phyloP scores from a whole-genome alignment of 345 rosid genomes.

The Isatis tinctoria region DNA sequence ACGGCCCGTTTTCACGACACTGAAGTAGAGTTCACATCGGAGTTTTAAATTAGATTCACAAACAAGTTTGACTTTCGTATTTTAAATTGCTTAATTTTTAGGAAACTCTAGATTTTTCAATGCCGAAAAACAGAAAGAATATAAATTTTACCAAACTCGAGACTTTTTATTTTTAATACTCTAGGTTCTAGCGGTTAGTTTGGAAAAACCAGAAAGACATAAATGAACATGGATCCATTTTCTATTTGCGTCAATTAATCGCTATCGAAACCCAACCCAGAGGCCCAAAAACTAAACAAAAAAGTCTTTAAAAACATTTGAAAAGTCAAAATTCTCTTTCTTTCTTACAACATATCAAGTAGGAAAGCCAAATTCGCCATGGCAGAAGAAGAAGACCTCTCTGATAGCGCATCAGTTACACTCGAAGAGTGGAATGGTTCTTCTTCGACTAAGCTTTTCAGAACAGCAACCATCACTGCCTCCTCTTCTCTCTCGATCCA shows the following conservation, averaged over 20 bases:
- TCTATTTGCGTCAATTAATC: too few relatives aligned
- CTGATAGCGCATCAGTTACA: constrained; percentile 17
- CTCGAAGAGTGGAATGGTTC: constrained; percentile 88
- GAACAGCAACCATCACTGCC: constrained; percentile 57
- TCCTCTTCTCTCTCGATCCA: constrained; percentile 57
- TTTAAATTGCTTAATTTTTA: not conserved
- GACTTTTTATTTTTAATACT: too few relatives aligned
- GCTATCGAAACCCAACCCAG: too few relatives aligned
- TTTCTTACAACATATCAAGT: not conserved
- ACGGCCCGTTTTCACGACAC: not conserved
- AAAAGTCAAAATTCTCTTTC: not conserved
- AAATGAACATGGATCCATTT: too few relatives aligned
- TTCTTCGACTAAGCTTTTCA: constrained; percentile 65
- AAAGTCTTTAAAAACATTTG: not conserved
- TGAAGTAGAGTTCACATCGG: not conserved
- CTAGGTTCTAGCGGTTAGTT: too few relatives aligned
- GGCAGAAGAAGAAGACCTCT: constrained; percentile 12
- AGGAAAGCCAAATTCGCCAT: not conserved
- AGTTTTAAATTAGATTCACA: not conserved
- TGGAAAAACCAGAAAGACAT: too few relatives aligned
- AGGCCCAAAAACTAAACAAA: not conserved
- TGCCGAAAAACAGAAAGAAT: too few relatives aligned
- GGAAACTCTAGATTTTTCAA: not conserved
- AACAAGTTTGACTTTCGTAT: not conserved
- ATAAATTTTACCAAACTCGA: too few relatives aligned